Evolutionary conservation across 768 basidiomycete species (phyloP), one percentile per base, ranked within the genome.

Genomic region (Suillus cothurnatus): DNA sequence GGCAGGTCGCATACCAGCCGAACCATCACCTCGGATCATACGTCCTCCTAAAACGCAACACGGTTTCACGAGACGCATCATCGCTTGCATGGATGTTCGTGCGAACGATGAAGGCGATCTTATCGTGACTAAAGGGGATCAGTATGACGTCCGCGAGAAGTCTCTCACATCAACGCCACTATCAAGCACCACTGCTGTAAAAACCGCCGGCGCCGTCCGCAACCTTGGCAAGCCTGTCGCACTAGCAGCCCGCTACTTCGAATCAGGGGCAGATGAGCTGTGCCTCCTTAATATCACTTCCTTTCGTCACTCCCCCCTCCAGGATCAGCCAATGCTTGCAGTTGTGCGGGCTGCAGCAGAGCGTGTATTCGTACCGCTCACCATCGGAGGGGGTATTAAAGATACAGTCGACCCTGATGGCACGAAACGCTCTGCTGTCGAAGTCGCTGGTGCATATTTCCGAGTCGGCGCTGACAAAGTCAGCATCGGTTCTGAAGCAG

Each of bases 241-340:
- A 34, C 88, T 99, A 66, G 91, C 96, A 2, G 86, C 84, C 57
- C 88, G 86, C 69, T 99, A 99, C 80, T 99, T 90, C 78, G 75
- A 80, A 14, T 86, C 88, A 38, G 95, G 95, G 38, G 97, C 97
- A 55, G 97, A 99, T 77, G 97, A 99, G 79, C 83, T 99, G 41
- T 97, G 95, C 75, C 88, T 99, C 68, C 90, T 99, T 75, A 99
- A 99, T 80, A 99, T 99, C 83, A 99, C 97, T 19, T 97, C 97
- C 67, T 99, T 99, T 87, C 93, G 97, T 67, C 91, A 93, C 72
- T 98, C 95, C 17, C 96, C 97, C 1, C 84, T 99, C 41, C 89
- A 84, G 52, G 97, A 99, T 78, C 97, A 99, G 79, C 97, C 97
- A 0, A 99, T 99, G 97, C 86, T 99, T 62, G 93, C 94, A 39